Percentiles rank a stretch among this genome's conserved stretches.
These are phyloP conservation scores for Dryas octopetala DNA, from an alignment of 306 rosid genomes.

Conservation along the genomic window DNA sequence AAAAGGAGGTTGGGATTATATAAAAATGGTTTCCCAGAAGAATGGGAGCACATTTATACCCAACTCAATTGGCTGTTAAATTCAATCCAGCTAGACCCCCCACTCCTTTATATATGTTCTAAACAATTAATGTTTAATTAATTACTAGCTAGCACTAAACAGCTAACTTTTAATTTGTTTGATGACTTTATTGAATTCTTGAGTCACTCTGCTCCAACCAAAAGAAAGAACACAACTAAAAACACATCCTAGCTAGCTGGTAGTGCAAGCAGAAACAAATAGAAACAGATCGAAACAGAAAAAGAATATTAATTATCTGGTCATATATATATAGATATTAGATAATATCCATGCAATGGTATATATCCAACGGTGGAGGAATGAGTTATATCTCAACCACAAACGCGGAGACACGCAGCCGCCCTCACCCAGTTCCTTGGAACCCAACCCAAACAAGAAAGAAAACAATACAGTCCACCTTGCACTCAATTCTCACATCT, in stretches of 20 bases:
- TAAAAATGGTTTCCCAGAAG: not conserved
- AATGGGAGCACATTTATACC: slow-evolving; percentile 27
- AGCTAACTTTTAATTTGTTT: not conserved
- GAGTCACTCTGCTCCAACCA: slow-evolving; percentile 2
- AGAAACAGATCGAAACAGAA: slow-evolving; percentile 8
- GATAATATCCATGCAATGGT: slow-evolving; percentile 24
- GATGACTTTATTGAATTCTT: not conserved
- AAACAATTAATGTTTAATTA: not conserved
- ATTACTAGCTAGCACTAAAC: not conserved
- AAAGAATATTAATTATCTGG: slow-evolving; percentile 5
- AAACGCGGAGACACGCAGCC: slow-evolving; percentile 51
- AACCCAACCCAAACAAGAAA: slow-evolving; percentile 17
- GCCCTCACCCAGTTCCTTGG: slow-evolving; percentile 46
- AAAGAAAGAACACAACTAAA: not conserved
- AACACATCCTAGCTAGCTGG: not conserved
- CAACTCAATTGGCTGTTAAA: slow-evolving; percentile 2
- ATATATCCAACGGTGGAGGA: slow-evolving; percentile 35
- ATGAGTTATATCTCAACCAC: not conserved
- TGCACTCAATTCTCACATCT: not conserved
- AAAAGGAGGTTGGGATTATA: not conserved
- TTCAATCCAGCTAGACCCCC: slow-evolving; percentile 22
- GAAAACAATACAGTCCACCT: not conserved
- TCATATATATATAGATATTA: not conserved
- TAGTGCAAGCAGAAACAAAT: not conserved
- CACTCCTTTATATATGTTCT: slow-evolving; percentile 13